Base-by-base conservation (phyloP, 495 filamentous ascomycete species). In the Zalerion maritima region DNA sequence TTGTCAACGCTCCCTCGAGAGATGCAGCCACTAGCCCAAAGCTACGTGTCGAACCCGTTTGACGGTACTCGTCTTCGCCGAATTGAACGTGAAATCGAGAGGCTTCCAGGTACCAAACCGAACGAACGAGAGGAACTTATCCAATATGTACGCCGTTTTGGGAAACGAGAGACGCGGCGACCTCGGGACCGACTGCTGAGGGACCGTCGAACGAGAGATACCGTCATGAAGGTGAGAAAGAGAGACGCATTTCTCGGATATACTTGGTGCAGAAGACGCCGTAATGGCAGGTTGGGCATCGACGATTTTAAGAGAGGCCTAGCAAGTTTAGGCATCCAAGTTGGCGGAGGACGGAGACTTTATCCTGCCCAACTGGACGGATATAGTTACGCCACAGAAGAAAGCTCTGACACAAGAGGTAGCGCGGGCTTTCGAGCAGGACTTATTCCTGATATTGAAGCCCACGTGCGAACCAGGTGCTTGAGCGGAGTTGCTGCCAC, bases 201-300 rank as follows among this genome's bases (percentile, higher is more conserved):
- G 20, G 87, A 96, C 48, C 60, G 58, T 22, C 49, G 59, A 9
- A 62, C 75, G 2, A 70, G 66, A 7, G 60, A 55, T 30, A 65
- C 63, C 12, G 82, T 73, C 1, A 52, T 96, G 41, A 78, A 85
- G 32, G 64, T 86, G 31, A 67, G 87, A 35, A 85, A 84, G 49
- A 68, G 58, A 52, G 77, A 67, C 6, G 82, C 82, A 2, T 94
- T 94, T 52, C 48, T 85, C 29, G 86, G 87, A n/a, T 96, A 96
- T 49, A 84, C 80, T 8, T 94, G 84, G 49, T 69, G 73, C 4
- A 31, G 43, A 18, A 38, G n/a, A n/a, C n/a, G n/a, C n/a, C n/a
- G n/a, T n/a, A n/a, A n/a, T n/a, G n/a, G n/a, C n/a, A n/a, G n/a
- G n/a, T n/a, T n/a, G n/a, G n/a, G n/a, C n/a, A n/a, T n/a, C n/a